These are phyloP conservation scores for Inga laurina DNA, from an alignment of 306 rosid species.

Conservation along the genomic window DNA sequence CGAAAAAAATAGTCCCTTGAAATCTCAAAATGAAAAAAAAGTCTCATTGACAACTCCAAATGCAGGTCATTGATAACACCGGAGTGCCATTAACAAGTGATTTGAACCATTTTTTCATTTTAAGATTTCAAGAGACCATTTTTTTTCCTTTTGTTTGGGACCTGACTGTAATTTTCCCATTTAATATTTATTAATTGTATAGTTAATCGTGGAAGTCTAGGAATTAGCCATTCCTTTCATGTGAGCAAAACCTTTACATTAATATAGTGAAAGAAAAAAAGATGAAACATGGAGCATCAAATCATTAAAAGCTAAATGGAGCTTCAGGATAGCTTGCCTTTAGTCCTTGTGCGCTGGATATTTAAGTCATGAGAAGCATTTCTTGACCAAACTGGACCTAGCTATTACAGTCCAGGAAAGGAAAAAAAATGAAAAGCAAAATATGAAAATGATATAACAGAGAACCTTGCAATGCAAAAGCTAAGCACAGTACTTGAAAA, in stretches of 20 bases:
- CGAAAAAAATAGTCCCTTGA: no score
- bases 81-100: no score
- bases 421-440: neutral
- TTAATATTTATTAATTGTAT: neutral
- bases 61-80: no score
- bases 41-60: no score
- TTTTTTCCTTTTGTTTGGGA: no score
- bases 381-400: slow-evolving; percentile 43
- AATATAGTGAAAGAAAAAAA: slow-evolving; percentile 1
- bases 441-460: slow-evolving; percentile 25
- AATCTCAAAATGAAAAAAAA: no score
- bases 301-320: slow-evolving; percentile 50
- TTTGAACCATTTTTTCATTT: no score
- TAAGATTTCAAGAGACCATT: no score
- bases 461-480: slow-evolving; percentile 29
- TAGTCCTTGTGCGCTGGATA: slow-evolving; percentile 42
- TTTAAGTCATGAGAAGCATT: slow-evolving; percentile 35
- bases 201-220: slow-evolving; percentile 30
- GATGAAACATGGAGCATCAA: slow-evolving; percentile 41
- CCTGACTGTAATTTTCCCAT: no score
- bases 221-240: slow-evolving; percentile 37
- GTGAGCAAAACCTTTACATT: slow-evolving; percentile 32
- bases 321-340: slow-evolving; percentile 36
- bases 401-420: slow-evolving; percentile 27
- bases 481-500: slow-evolving; percentile 13